Evolutionary conservation across 805 yeast genomes (phyloP).

Genomic region (Brettanomyces bruxellensis): DNA sequence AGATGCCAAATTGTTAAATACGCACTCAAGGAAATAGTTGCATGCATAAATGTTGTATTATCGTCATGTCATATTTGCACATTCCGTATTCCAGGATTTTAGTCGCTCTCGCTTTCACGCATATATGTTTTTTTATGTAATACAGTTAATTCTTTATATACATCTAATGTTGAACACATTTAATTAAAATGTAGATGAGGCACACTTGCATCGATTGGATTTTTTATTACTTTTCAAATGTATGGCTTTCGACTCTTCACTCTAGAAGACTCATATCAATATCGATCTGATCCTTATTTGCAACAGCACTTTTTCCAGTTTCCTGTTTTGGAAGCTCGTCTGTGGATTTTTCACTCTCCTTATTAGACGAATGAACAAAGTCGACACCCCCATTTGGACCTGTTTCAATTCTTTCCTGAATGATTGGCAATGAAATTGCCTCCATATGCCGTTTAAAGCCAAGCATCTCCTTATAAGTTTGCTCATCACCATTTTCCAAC

Average conservation of each 20-base stretch:
- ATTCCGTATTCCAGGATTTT: no score
- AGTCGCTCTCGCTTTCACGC: no score
- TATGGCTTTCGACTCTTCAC: not conserved
- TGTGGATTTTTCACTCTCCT: constrained; percentile 24
- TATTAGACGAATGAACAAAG: constrained; percentile 33
- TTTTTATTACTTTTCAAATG: not conserved
- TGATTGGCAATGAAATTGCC: constrained; percentile 13
- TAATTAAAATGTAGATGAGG: no score
- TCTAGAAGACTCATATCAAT: constrained; percentile 31
- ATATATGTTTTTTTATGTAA: no score
- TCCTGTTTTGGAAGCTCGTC: constrained; percentile 13
- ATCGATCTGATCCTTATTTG: constrained; percentile 57
- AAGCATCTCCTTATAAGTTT: constrained; percentile 66
- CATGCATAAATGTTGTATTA: no score
- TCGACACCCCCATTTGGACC: constrained; percentile 32
- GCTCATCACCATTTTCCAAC: constrained; percentile 58
- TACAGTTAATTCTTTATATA: no score
- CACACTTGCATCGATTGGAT: no score
- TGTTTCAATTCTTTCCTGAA: constrained; percentile 9
- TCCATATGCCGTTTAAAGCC: constrained; percentile 39
- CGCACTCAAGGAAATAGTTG: no score
- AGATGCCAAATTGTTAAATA: not conserved
- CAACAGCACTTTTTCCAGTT: not conserved
- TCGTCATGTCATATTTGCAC: no score
- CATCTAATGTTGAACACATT: no score